Percentiles rank a stretch among this genome's conserved stretches.
Conservation (phyloP, 1,284 basidiomycete genomes). For the Lentinula novae-zelandiae region DNA sequence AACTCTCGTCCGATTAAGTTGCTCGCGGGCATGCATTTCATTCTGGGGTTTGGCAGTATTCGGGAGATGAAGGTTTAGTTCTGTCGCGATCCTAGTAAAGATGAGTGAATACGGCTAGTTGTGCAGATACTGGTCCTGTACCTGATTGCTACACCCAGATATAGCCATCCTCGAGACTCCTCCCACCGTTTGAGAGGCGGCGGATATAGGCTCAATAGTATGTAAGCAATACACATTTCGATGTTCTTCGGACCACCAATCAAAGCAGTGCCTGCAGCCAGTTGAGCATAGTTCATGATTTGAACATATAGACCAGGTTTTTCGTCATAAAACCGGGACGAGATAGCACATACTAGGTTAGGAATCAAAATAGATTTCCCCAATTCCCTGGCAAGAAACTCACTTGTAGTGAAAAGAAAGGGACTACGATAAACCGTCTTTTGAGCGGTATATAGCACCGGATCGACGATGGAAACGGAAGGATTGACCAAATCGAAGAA, state of each 20-base stretch:
- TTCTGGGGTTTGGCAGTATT: conserved; percentile 63
- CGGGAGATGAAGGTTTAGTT: conserved; percentile 80
- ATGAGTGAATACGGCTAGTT: neutral
- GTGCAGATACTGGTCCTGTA: conserved; percentile 21
- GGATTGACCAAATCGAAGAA: conserved; percentile 76
- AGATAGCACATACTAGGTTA: conserved; percentile 68
- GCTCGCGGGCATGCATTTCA: conserved; percentile 74
- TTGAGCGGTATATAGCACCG: conserved; percentile 71
- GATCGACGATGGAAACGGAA: conserved; percentile 69
- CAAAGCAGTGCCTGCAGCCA: conserved; percentile 68
- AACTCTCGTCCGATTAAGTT: conserved; percentile 81
- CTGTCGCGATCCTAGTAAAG: conserved; percentile 63
- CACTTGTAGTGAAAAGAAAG: conserved; percentile 80
- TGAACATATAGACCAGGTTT: conserved; percentile 64
- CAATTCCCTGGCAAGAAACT: conserved; percentile 30
- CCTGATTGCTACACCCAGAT: conserved; percentile 77
- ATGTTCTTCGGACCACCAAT: conserved; percentile 73
- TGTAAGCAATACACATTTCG: conserved; percentile 71
- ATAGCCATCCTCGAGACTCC: conserved; percentile 77
- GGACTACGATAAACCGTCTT: conserved; percentile 71
- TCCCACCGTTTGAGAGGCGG: conserved; percentile 72
- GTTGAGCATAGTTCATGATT: conserved; percentile 68
- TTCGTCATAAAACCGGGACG: conserved; percentile 66
- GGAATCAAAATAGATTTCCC: neutral
- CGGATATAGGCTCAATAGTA: conserved; percentile 71